Conservation (phyloP, 2,329 filamentous ascomycete genomes). For the Reticulascus tulasneorum region DNA sequence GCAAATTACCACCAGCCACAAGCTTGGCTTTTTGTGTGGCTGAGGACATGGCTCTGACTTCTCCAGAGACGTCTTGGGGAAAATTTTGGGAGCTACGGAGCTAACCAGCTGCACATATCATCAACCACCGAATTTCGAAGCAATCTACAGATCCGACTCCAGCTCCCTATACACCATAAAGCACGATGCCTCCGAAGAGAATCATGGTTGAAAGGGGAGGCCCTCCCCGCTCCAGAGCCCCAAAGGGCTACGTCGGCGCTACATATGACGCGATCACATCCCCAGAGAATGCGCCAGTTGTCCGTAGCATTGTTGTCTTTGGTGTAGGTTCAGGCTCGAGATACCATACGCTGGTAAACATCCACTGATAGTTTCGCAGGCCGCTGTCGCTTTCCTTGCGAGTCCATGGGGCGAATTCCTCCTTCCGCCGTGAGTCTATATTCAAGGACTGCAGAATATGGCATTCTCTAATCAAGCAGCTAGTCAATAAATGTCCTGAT, state of each 20-base stretch:
- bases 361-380: constrained; percentile 34
- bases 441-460: no score
- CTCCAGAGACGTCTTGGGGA: no score
- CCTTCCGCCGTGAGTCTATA: constrained; percentile 58
- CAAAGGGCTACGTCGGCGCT: constrained; percentile 51
- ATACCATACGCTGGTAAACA: not conserved
- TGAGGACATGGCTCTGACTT: no score
- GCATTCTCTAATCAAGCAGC: no score
- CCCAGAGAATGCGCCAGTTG: constrained; percentile 64
- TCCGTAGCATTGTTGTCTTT: constrained; percentile 64
- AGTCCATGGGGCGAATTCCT: constrained; percentile 66
- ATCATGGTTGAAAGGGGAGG: constrained; percentile 47
- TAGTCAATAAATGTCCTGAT: constrained; percentile 11
- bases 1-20: no score
- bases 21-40: no score
- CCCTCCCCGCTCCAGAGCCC: constrained; percentile 35
- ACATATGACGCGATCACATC: constrained; percentile 61
- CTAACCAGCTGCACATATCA: no score
- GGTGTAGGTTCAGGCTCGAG: constrained; percentile 62
- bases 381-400: constrained; percentile 61
- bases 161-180: constrained; percentile 3
- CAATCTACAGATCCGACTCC: constrained; percentile 1
- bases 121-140: not conserved
- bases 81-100: no score
- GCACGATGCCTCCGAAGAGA: constrained; percentile 61